phyloP scores from a whole-genome alignment of 192 early-diverging fungal genomes.

The Physocladia obscura region DNA sequence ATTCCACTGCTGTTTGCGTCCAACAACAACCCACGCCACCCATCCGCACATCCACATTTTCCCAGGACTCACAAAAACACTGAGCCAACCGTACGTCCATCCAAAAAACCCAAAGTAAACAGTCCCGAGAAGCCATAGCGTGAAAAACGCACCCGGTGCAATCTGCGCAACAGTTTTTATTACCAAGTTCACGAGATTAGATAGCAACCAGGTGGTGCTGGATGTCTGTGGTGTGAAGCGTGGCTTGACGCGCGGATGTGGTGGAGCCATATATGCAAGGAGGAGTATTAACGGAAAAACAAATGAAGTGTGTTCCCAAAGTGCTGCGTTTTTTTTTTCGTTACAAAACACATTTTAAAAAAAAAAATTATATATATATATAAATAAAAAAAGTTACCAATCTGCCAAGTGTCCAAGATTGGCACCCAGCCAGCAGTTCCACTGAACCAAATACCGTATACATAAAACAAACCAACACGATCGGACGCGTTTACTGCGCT shows the following conservation, averaged over 20 bases:
- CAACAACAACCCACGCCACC: not conserved
- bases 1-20: no score
- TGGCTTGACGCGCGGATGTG: constrained; percentile 38
- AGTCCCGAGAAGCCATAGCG: not conserved
- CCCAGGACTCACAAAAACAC: constrained; percentile 12
- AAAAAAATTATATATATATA: not conserved
- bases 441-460: constrained; percentile 34
- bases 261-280: constrained; percentile 2
- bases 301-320: constrained; percentile 32
- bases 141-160: not conserved
- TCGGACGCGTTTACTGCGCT: not conserved
- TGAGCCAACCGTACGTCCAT: not conserved
- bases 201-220: no score
- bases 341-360: no score
- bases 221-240: no score
- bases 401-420: constrained; percentile 27
- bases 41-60: constrained; percentile 23
- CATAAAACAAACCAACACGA: constrained; percentile 30
- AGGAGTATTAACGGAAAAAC: constrained; percentile 25
- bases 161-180: not conserved
- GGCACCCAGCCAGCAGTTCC: constrained; percentile 23
- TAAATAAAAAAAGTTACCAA: no score
- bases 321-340: constrained; percentile 7
- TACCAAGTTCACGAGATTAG: no score
- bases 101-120: constrained; percentile 17